A percentile compares a stretch with the other conserved stretches of the same genome.
Conservation (phyloP, 306 rosid species). For the Vachellia pachyceras region DNA sequence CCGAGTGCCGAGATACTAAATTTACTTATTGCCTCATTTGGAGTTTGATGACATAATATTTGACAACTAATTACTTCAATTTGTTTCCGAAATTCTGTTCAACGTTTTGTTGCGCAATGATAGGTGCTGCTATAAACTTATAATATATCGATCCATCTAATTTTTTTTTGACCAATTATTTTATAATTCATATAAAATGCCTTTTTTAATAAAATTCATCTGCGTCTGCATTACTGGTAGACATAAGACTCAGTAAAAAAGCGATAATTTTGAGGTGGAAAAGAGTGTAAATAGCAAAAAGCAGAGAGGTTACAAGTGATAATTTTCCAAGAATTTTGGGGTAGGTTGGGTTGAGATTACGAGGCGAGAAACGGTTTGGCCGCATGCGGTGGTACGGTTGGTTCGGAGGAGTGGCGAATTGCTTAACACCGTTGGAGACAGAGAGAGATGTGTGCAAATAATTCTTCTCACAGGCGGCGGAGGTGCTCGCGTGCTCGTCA, state of each 20-base stretch:
- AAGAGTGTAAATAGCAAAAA: neutral
- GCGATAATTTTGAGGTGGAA: slow-evolving; percentile 3
- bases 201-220: neutral
- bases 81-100: slow-evolving; percentile 23
- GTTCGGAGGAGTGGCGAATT: neutral
- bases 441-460: neutral
- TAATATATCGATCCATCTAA: slow-evolving; percentile 15
- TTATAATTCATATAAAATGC: neutral
- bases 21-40: too few relatives aligned
- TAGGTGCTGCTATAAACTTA: slow-evolving; percentile 9
- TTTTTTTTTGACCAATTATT: neutral
- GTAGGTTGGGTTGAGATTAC: slow-evolving; percentile 46
- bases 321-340: slow-evolving; percentile 41
- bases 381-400: slow-evolving; percentile 20
- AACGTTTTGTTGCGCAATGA: slow-evolving; percentile 43
- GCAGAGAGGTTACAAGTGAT: slow-evolving; percentile 16
- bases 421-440: neutral
- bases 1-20: too few relatives aligned
- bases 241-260: neutral
- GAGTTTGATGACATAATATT: neutral
- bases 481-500: neutral
- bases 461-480: slow-evolving; percentile 2
- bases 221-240: neutral
- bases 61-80: slow-evolving; percentile 29
- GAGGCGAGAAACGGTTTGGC: slow-evolving; percentile 30